Conservation (phyloP, 2,329 filamentous ascomycete species). For the Trichoderma sp. region DNA sequence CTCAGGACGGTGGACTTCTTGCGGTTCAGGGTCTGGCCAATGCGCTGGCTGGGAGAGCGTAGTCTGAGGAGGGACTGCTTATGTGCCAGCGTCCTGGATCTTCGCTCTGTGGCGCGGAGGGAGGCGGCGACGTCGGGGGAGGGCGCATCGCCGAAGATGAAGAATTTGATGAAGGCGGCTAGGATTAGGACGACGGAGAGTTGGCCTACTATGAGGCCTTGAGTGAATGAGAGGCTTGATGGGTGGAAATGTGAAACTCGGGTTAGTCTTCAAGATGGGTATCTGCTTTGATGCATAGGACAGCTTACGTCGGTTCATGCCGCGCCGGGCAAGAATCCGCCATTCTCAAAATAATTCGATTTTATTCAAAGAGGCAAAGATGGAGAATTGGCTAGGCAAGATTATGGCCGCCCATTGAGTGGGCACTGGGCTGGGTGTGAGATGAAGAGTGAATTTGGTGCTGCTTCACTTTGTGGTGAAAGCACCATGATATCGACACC, state of each 20-base stretch:
- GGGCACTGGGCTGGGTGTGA: neutral
- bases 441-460: neutral
- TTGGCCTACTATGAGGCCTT: slow-evolving; percentile 91
- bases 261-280: neutral
- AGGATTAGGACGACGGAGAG: slow-evolving; percentile 88
- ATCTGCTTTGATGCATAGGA: neutral
- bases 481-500: neutral
- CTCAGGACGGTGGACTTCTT: slow-evolving; percentile 74
- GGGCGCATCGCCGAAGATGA: slow-evolving; percentile 95
- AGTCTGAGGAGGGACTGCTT: slow-evolving; percentile 70
- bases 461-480: neutral
- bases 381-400: neutral
- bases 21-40: slow-evolving; percentile 53
- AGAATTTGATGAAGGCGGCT: slow-evolving; percentile 98
- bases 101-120: slow-evolving; percentile 71
- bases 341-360: slow-evolving; percentile 32
- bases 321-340: slow-evolving; percentile 45
- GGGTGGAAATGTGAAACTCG: neutral
- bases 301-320: slow-evolving; percentile 50
- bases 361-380: neutral
- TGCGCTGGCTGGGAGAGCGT: slow-evolving; percentile 46
- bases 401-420: neutral
- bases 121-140: slow-evolving; percentile 79
- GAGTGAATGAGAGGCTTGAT: slow-evolving; percentile 80
- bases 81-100: slow-evolving; percentile 73